A percentile compares a stretch with the other conserved stretches of the same genome.
phyloP scores from a whole-genome alignment of 2,329 filamentous ascomycete genomes.

The Xylaria sp. region DNA sequence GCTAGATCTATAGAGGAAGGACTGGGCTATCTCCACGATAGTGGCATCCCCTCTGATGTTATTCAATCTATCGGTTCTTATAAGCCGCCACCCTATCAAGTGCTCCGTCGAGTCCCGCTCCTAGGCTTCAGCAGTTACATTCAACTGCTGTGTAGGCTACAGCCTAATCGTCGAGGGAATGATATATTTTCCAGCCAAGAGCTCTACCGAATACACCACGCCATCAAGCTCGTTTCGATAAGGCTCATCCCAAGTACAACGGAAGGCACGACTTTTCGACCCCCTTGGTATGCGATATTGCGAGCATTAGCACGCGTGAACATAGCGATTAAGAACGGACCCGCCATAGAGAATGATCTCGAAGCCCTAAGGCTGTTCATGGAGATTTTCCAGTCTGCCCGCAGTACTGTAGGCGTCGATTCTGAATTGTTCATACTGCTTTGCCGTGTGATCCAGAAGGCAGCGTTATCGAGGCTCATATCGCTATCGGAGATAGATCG shows the following conservation, averaged over 20 bases:
- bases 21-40: conserved; percentile 61
- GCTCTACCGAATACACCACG: conserved; percentile 48
- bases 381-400: conserved; percentile 46
- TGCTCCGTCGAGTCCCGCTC: conserved; percentile 48
- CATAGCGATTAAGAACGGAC: conserved; percentile 46
- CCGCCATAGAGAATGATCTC: conserved; percentile 42
- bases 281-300: conserved; percentile 57
- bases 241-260: conserved; percentile 45
- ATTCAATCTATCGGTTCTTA: conserved; percentile 39
- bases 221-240: conserved; percentile 48
- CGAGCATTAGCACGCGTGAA: conserved; percentile 51
- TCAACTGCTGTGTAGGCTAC: conserved; percentile 57
- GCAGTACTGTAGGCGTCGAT: conserved; percentile 48
- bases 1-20: conserved; percentile 60
- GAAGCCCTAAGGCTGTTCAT: conserved; percentile 50
- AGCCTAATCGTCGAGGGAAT: conserved; percentile 44
- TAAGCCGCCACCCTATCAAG: conserved; percentile 36
- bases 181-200: conserved; percentile 40
- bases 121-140: conserved; percentile 63
- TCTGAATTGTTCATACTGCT: conserved; percentile 51
- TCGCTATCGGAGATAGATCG: conserved; percentile 11
- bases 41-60: conserved; percentile 45
- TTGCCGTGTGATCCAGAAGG: conserved; percentile 50
- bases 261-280: conserved; percentile 49
- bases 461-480: conserved; percentile 38